Evolutionary conservation across 2,329 filamentous ascomycete species (phyloP), one percentile per base, ranked within the genome.

Genomic region (Neophaeococcomyces aloes): DNA sequence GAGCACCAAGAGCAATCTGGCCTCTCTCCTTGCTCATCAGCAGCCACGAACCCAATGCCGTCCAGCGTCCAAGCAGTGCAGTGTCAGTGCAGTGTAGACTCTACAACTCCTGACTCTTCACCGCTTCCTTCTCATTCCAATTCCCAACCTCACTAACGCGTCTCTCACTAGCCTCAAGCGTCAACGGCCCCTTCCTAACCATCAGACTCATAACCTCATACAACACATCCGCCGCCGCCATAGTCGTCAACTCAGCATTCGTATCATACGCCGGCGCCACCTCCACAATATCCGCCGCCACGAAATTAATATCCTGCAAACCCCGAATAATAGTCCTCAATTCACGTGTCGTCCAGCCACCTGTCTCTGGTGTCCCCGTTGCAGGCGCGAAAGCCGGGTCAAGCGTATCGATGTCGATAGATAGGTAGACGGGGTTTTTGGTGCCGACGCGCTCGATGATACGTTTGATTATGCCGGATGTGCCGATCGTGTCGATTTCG

Each of bases 331-430:
- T 74, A 0, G 72, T 73, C 31, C 76, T 59, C 18, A 79, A 59
- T 52, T 79, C 76, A 29, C 76, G 66, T 0, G 74, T 78, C 1
- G 68, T 71, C 76, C 76, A 79, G 2, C 76, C 76, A 35, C 76
- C 76, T 1, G 74, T 72, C 55, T 79, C 76, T 7, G 75, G 68
- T 1, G 76, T 79, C 2, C 76, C 76, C 0, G 76, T 79, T 18
- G 61, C 65, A 7, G 65, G 65, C 3, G 65, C 64, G 44, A 64
- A 89, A 4, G 84, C 84, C 6, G 87, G 86, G 59, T 94, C 86
- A 3, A 94, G 69, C 0, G 85, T 87, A 58, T 94, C 86, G 55
- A 94, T 94, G 58, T 94, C 87, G 36, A 93, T 80, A 5, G 78
- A 84, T 25, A 93, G 65, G 58, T 93, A 93, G 0, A 91, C 83